A percentile compares a stretch with the other conserved stretches of the same genome.
These are phyloP conservation scores for Gossypium laxum DNA, from an alignment of 441 rosid species.

Conservation along the genomic window DNA sequence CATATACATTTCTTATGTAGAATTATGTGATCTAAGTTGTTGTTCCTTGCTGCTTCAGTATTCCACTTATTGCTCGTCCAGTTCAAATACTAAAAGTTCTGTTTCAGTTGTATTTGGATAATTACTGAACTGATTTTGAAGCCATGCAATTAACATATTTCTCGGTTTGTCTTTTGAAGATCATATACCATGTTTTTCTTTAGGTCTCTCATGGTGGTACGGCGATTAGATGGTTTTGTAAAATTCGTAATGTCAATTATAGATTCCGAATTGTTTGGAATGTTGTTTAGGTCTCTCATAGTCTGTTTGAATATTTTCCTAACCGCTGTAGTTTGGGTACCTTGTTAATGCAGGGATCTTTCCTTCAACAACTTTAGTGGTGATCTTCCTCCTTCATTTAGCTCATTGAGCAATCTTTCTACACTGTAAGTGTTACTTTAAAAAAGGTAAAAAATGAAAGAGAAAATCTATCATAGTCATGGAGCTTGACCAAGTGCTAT, in stretches of 20 bases:
- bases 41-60: not conserved
- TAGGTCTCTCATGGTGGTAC: not conserved
- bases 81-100: not conserved
- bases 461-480: not conserved
- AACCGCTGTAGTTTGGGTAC: not conserved
- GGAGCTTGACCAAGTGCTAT: conserved; percentile 15
- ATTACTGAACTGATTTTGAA: not conserved
- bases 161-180: not conserved
- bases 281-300: not conserved
- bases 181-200: not conserved
- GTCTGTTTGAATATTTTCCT: not conserved
- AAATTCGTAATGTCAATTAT: not conserved
- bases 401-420: conserved; percentile 56
- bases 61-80: not conserved
- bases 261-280: not conserved
- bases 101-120: not conserved
- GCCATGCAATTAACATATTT: not conserved
- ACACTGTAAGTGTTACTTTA: conserved; percentile 44
- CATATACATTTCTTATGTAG: not conserved
- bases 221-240: not conserved
- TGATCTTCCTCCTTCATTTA: conserved; percentile 73
- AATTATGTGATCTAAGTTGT: not conserved
- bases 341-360: conserved; percentile 55
- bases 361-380: conserved; percentile 88
- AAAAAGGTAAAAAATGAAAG: not conserved